Evolutionary conservation across 805 yeast species (phyloP), one percentile per base, ranked within the genome.

Genomic region (Ascoidea asiatica): DNA sequence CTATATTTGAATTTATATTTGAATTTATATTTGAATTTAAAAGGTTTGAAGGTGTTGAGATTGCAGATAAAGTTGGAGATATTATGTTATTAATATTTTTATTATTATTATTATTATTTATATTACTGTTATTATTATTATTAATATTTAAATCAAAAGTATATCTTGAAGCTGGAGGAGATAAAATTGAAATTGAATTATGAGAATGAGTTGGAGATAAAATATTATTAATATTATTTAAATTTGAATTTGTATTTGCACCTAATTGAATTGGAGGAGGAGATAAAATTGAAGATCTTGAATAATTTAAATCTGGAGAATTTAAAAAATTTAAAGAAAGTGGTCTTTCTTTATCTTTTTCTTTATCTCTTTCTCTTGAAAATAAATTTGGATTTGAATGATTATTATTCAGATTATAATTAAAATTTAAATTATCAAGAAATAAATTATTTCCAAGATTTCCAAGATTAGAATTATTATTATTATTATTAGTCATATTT

Each of bases 141-240:
- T 38, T 7, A 19, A 8, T 33, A 20, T 20, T 13, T 3, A 11
- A 17, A 15, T 50, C 61, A 48, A 56, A 60, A 5, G 56, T 54
- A 47, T 58, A 58, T 5, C 63, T 41, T 19, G 62, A 57, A 1
- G 67, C 66, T 3, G 70, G 66, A 3, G 71, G 70, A 0, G 70
- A 65, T 21, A 66, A 44, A n/a, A 66, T 52, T 5, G 69, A 69
- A 59, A 62, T 60, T 18, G 64, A 56, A 13, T 55, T 46, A 13
- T 41, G 37, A 21, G 46, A 45, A 33, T 42, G 46, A n/a, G 47
- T 43, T 7, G 21, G 35, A 3, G 35, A 29, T 8, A 29, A 2
- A 8, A 29, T 11, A 11, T 23, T 23, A 23, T 23, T 29, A 29
- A 11, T 29, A 3, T 3, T 29, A 29, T 29, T 29, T 11, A 11